Evolutionary conservation across 495 filamentous ascomycete genomes (phyloP).

Genomic region (Aspergillus heteromorphus): DNA sequence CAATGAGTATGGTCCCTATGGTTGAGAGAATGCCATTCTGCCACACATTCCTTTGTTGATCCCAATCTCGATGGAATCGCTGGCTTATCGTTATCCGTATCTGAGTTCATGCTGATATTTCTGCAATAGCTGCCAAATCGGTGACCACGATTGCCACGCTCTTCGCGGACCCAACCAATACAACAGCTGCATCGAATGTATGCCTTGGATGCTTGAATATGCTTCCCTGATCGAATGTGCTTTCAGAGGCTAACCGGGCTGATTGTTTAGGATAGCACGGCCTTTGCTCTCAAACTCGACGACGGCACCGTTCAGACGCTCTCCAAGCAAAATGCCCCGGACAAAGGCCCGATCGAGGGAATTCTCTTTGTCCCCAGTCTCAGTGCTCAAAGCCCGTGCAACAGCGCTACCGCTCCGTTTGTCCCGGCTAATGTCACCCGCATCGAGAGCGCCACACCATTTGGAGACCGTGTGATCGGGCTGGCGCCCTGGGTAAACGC

Average conservation of each 20-base stretch:
- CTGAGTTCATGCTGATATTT: conserved; percentile 13
- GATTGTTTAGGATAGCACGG: conserved; percentile 49
- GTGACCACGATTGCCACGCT: conserved; percentile 34
- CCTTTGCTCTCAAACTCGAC: conserved; percentile 56
- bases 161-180: conserved; percentile 35
- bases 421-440: conserved; percentile 74
- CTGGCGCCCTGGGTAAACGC: conserved; percentile 83
- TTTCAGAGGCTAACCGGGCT: conserved; percentile 4
- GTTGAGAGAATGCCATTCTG: not conserved
- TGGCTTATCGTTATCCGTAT: not conserved
- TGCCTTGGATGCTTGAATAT: conserved; percentile 7
- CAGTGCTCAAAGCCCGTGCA: conserved; percentile 49
- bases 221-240: too few relatives aligned
- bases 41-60: not conserved
- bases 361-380: conserved; percentile 80
- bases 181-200: conserved; percentile 32
- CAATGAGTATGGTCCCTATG: not conserved
- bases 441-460: conserved; percentile 55
- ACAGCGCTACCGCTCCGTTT: conserved; percentile 46
- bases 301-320: conserved; percentile 63
- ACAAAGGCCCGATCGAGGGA: conserved; percentile 57
- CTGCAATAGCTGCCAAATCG: conserved; percentile 19
- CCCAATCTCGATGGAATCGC: not conserved
- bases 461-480: conserved; percentile 57
- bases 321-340: conserved; percentile 52